Base-by-base conservation (phyloP, 495 filamentous ascomycete genomes). In the Xylaria castorea region DNA sequence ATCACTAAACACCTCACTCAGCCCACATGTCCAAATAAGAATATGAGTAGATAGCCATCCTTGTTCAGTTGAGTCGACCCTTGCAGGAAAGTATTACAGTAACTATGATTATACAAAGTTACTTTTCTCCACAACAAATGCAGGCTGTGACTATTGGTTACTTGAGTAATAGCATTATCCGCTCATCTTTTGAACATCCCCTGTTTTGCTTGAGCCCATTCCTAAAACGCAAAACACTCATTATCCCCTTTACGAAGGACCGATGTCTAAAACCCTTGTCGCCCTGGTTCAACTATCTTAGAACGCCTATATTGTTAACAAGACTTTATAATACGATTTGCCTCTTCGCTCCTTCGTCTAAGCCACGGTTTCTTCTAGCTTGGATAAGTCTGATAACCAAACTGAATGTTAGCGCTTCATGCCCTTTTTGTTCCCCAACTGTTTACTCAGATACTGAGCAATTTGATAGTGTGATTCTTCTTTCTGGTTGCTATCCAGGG, bases 231-330 rank as follows among this genome's bases (percentile, higher is more conserved):
- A 20, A 60, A 32, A 36, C 25, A 32, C 16, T 60, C 34, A n/a
- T 36, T n/a, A 61, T 38, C 18, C 38, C 58, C 58, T 2, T 38
- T 61, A 20, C 12, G 58, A 61, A 61, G 58, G 58, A 61, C 58
- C 18, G 20, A 38, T 38, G 22, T 61, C 58, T 61, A 61, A 36
- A 22, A 61, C 57, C 8, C 2, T 3, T 22, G 18, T 11, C n/a
- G 34, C 11, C 8, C 7, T 0, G 14, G 27, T 7, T 18, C 32
- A 61, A 61, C n/a, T 61, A n/a, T 20, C 32, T 38, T 18, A 36
- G 0, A 36, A 38, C 57, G 57, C 57, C 57, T 16, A 3, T 20
- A 60, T 36, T 16, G n/a, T n/a, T n/a, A 60, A 60, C 57, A 60
- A 60, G 5, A 34, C 32, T 22, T 11, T 9, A 2, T 38, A 20